These are phyloP conservation scores for Paraglomus brasilianum DNA, from an alignment of 192 early-diverging fungal genomes.

Conservation along the genomic window DNA sequence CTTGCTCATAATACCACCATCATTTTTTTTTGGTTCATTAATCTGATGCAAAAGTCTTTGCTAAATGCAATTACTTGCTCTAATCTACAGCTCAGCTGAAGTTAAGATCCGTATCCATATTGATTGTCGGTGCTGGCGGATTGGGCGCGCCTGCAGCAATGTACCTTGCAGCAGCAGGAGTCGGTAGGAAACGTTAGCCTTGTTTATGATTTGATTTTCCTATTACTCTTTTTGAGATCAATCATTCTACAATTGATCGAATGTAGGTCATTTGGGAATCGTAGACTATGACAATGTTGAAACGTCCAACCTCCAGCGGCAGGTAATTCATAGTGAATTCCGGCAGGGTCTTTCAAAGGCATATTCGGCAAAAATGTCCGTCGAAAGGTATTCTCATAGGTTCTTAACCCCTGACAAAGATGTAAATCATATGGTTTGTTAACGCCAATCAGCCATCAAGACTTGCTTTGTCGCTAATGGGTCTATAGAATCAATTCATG, in stretches of 20 bases:
- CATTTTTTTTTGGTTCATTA: too few relatives aligned
- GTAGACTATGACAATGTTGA: conserved; percentile 93
- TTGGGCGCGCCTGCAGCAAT: conserved; percentile 85
- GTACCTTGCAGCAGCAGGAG: conserved; percentile 87
- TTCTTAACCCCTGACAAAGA: not conserved
- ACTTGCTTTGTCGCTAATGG: not conserved
- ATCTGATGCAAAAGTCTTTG: too few relatives aligned
- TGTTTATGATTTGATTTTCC: too few relatives aligned
- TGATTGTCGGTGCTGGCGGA: conserved; percentile 94
- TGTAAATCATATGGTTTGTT: not conserved
- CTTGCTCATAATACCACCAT: not conserved
- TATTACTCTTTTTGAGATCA: too few relatives aligned
- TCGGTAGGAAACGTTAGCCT: conserved; percentile 52
- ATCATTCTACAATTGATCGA: not conserved
- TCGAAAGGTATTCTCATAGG: conserved; percentile 46
- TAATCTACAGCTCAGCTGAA: conserved; percentile 64
- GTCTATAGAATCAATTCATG: conserved; percentile 62
- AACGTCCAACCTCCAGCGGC: conserved; percentile 89
- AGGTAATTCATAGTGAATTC: conserved; percentile 86
- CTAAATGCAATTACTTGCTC: not conserved
- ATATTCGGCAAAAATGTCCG: conserved; percentile 64
- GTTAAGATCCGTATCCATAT: conserved; percentile 69
- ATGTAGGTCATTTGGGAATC: conserved; percentile 68
- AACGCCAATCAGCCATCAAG: not conserved
- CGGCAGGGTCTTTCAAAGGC: conserved; percentile 71